Evolutionary conservation across 2,329 filamentous ascomycete genomes (phyloP).

Genomic region (Canariomyces notabilis): DNA sequence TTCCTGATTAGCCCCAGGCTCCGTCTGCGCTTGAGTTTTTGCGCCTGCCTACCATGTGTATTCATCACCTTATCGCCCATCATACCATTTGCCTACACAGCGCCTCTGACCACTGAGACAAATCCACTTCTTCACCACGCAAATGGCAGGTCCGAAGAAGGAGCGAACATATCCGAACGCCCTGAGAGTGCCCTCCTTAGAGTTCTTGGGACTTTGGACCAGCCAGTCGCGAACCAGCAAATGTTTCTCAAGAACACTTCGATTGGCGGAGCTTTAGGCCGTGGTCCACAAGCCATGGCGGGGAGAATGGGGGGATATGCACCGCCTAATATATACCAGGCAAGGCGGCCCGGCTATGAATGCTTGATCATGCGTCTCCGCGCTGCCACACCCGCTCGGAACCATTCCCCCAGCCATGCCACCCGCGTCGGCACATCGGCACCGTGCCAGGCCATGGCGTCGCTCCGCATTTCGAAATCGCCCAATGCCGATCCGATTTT

Average conservation of each 20-base stretch:
- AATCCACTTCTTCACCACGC: no score
- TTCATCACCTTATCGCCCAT: no score
- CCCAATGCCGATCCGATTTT: conserved; percentile 20
- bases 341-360: conserved; percentile 25
- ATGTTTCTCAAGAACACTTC: not conserved
- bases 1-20: no score
- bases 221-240: not conserved
- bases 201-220: conserved; percentile 4
- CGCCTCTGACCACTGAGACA: no score
- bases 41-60: no score
- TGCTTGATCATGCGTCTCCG: conserved; percentile 3
- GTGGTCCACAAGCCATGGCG: conserved; percentile 3
- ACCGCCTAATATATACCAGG: conserved; percentile 24
- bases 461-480: conserved; percentile 22
- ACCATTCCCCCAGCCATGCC: no score
- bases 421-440: conserved; percentile 7
- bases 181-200: not conserved
- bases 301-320: conserved; percentile 7
- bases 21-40: no score
- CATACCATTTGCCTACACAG: no score
- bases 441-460: conserved; percentile 16
- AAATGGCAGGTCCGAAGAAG: not conserved
- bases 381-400: conserved; percentile 16
- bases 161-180: conserved; percentile 6
- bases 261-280: conserved; percentile 7